Base-by-base conservation (phyloP, 1,139 yeast genomes). In the Sugiyamaella paludigena region DNA sequence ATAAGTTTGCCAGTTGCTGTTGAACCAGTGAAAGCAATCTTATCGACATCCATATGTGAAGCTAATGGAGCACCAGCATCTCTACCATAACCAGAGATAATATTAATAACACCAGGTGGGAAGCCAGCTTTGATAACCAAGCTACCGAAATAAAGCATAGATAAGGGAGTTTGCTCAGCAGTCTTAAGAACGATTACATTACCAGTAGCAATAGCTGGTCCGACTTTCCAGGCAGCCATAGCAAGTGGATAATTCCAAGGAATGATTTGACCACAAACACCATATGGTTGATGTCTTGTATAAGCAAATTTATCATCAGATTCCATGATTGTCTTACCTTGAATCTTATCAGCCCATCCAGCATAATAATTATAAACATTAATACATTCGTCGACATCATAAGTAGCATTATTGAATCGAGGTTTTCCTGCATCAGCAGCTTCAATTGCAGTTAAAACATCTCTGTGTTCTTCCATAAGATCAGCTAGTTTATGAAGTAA, bases 201-300 rank as follows among this genome's bases (percentile, higher is more conserved):
- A 73, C 91, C 91, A 53, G 89, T 76, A 54, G 87, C 87, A 59
- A 85, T 71, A 53, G 89, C 91, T 49, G 92, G 92, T 52, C 84
- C 91, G 54, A 85, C 74, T 70, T 85, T 85, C 94, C 92, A 85
- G 29, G 87, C 71, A 70, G 83, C 80, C 87, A 85, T 85, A 67
- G 85, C 74, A 54, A 87, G 71, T 56, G 95, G 95, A 80, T 86
- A 87, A 71, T 87, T 87, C 95, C 95, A 87, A 60, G 95, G 95
- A 59, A 87, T 84, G 60, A 85, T 81, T 68, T 83, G 87, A 50
- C 91, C 94, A 71, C 89, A 83, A 48, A 85, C 91, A 62, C 92
- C 92, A 58, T 84, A 68, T 56, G 92, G 89, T 69, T 84, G 91
- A 56, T 74, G 71, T 58, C 72, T 72, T 46, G 77, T 71, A 69